These are phyloP conservation scores for Taphrina flavorubra DNA, from an alignment of 1,139 yeast genomes.

Conservation along the genomic window DNA sequence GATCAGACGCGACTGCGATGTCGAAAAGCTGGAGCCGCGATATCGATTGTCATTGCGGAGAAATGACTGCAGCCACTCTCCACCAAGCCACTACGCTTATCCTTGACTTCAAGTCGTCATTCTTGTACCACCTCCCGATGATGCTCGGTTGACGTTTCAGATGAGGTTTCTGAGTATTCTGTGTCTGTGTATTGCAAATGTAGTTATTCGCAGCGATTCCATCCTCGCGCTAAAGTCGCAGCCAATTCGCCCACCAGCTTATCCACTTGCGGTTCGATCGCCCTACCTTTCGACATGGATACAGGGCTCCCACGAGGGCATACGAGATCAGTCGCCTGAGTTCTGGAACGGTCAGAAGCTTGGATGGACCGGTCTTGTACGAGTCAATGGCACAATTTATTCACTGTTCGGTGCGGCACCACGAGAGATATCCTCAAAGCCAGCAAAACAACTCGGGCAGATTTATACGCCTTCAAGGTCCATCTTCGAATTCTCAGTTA, in stretches of 20 bases:
- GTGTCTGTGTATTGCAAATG: neutral
- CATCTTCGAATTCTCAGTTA: neutral
- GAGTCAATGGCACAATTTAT: constrained; percentile 3
- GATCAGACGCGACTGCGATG: too few species aligned
- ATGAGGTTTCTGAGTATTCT: neutral
- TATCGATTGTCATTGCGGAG: neutral
- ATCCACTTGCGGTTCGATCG: constrained; percentile 22
- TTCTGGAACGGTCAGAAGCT: constrained; percentile 31
- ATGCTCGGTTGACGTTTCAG: neutral
- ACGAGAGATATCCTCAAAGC: neutral
- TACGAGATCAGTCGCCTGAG: constrained; percentile 13
- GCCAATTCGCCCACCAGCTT: constrained; percentile 8
- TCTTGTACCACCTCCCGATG: neutral
- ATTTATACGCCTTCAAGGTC: constrained; percentile 3
- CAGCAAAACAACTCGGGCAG: constrained; percentile 16
- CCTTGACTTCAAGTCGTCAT: neutral
- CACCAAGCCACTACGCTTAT: neutral
- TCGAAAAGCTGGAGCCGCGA: too few species aligned
- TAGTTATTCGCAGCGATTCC: neutral
- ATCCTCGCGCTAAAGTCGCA: neutral
- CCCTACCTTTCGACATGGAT: constrained; percentile 29
- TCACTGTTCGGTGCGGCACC: constrained; percentile 20
- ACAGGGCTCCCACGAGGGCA: constrained; percentile 23
- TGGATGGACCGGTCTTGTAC: constrained; percentile 27
- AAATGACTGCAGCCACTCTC: neutral